A percentile compares a stretch with the other conserved stretches of the same genome.
Evolutionary conservation across 768 basidiomycete genomes (phyloP).

Genomic region (Tricholoma matsutake): DNA sequence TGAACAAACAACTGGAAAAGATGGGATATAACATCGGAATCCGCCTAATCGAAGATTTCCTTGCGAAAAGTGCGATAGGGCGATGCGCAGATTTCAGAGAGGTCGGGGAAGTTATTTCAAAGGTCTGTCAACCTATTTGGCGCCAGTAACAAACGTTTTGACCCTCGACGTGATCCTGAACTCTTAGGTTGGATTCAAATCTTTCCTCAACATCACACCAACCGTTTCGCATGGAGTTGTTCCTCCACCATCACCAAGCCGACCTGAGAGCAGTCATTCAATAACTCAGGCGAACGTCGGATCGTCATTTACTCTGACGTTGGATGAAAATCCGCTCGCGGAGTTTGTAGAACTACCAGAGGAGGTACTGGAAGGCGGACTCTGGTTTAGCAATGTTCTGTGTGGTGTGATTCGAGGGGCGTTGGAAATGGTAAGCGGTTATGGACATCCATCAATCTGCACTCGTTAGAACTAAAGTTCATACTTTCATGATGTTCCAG

Average conservation of each 20-base stretch:
- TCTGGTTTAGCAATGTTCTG: constrained; percentile 96
- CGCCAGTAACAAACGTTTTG: neutral
- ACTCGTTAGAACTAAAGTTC: neutral
- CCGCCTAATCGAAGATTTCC: constrained; percentile 93
- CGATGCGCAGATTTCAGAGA: constrained; percentile 92
- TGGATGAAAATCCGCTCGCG: constrained; percentile 95
- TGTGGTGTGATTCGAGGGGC: constrained; percentile 93
- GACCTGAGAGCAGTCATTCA: constrained; percentile 39
- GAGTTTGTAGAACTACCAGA: constrained; percentile 98
- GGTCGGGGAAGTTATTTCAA: constrained; percentile 92
- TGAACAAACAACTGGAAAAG: constrained; percentile 96
- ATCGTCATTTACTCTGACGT: constrained; percentile 73
- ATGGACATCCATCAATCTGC: neutral
- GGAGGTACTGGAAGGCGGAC: constrained; percentile 85
- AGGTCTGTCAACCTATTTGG: constrained; percentile 48
- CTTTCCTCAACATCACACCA: constrained; percentile 92
- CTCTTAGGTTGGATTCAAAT: constrained; percentile 72
- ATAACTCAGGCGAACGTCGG: constrained; percentile 41
- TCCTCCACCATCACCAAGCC: constrained; percentile 46
- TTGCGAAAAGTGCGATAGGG: constrained; percentile 90
- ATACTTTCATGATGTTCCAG: constrained; percentile 39
- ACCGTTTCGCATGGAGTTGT: constrained; percentile 65
- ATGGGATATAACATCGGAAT: constrained; percentile 99
- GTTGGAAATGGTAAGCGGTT: constrained; percentile 83
- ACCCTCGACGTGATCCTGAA: neutral